These are phyloP conservation scores for Arthrobotrys conoides DNA, from an alignment of 2,329 filamentous ascomycete genomes.

Conservation along the genomic window DNA sequence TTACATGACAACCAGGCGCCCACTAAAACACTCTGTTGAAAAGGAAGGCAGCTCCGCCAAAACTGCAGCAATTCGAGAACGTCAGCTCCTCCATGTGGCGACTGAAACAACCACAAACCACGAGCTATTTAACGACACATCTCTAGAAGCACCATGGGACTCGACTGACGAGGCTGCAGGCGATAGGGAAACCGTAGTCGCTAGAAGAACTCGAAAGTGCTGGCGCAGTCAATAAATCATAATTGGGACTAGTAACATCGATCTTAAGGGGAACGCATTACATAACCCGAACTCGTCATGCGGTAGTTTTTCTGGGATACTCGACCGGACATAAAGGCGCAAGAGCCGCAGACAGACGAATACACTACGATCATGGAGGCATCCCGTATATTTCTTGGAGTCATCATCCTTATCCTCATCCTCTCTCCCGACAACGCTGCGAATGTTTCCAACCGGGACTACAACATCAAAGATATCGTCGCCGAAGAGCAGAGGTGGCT, in stretches of 20 bases:
- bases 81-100: slow-evolving; percentile 2
- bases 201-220: background rate
- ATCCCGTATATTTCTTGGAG: slow-evolving; percentile 59
- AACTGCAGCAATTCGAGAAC: slow-evolving; percentile 17
- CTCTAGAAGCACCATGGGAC: slow-evolving; percentile 6
- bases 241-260: background rate
- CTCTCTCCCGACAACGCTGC: slow-evolving; percentile 62
- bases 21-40: slow-evolving; percentile 8
- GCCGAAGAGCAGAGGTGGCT: slow-evolving; percentile 62
- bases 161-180: background rate
- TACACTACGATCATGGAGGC: slow-evolving; percentile 37
- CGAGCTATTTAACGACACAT: background rate
- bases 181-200: background rate
- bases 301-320: background rate
- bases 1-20: slow-evolving; percentile 45
- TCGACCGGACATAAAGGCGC: slow-evolving; percentile 9
- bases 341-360: slow-evolving; percentile 2
- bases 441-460: slow-evolving; percentile 61
- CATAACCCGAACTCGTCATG: slow-evolving; percentile 20
- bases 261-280: slow-evolving; percentile 10
- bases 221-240: background rate
- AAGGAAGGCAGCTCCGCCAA: slow-evolving; percentile 14
- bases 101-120: background rate
- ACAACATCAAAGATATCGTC: slow-evolving; percentile 62
- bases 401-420: slow-evolving; percentile 63